Evolutionary conservation across 805 yeast genomes (phyloP), one percentile per base, ranked within the genome.

Genomic region (Candida pseudofarinosa): DNA sequence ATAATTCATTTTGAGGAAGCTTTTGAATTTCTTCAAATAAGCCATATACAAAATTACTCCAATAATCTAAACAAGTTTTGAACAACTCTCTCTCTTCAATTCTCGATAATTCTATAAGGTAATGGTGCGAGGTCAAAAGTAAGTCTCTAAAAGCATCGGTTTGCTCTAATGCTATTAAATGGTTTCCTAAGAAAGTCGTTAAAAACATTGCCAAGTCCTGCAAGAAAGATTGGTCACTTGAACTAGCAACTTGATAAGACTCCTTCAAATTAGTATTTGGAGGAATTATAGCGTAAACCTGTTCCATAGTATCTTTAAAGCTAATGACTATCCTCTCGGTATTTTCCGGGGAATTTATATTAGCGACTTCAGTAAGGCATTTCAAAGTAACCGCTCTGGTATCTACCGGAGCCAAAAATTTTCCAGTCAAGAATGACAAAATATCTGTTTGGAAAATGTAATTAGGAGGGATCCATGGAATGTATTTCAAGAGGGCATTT

Each of bases 41-140:
- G 32, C 83, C 84, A 37, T 79, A 74, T n/a, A 93, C 97, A 44
- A 93, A 79, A 46, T 79, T 79, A 36, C 84, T 71, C 99, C 99
- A 93, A 67, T 90, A 93, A 62, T 93, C 99, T 51, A 93, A 76
- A 56, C 96, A 88, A 36, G 95, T 90, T 63, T 93, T 93, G 72
- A 93, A 93, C 51, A 93, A 74, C 67, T 93, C 99, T 55, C 99
- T 79, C 67, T 93, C 99, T 49, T 91, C 96, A 53, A 93, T 86
- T 60, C 83, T 80, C 5, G 97, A 89, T 44, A 93, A 74, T 54
- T 85, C 85, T 52, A 93, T 79, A 53, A 93, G 72, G 63, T 89
- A 89, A 58, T 79, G 77, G 59, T 90, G 95, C 1, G 95, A 80
- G 41, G 80, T 77, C 43, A 85, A 60, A 44, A 88, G 69, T 40